Evolutionary conservation across 805 yeast genomes (phyloP).

Genomic region (Pichia insulana): DNA sequence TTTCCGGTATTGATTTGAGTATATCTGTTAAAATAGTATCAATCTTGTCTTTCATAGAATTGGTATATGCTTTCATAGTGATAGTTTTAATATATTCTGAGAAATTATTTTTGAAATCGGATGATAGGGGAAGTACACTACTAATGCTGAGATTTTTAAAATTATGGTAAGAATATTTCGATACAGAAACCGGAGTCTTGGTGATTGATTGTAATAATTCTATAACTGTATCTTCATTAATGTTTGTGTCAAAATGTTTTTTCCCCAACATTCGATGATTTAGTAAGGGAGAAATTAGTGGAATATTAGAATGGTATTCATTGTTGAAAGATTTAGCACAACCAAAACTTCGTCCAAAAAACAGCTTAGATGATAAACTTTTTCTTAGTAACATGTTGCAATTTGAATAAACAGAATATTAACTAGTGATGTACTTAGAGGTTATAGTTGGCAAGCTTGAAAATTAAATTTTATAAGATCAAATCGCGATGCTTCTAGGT

Average conservation of each 20-base stretch:
- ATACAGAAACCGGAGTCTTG: slow-evolving; percentile 14
- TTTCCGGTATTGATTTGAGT: slow-evolving; percentile 11
- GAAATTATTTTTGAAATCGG: slow-evolving; percentile 6
- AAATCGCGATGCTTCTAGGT: no score
- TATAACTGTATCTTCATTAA: slow-evolving; percentile 17
- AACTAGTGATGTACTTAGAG: no score
- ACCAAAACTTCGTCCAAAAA: no score
- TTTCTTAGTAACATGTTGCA: no score
- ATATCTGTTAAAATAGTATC: slow-evolving; percentile 12
- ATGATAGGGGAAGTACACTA: slow-evolving; percentile 15
- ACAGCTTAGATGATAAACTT: no score
- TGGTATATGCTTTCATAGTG: neutral
- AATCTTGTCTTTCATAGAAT: slow-evolving; percentile 4
- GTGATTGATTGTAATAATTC: slow-evolving; percentile 18
- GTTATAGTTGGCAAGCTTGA: no score
- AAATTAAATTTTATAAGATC: no score
- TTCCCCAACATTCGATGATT: slow-evolving; percentile 7
- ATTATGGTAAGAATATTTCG: slow-evolving; percentile 17
- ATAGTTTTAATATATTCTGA: slow-evolving; percentile 7
- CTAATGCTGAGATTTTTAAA: slow-evolving; percentile 15
- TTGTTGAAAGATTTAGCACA: neutral
- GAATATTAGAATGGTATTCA: neutral
- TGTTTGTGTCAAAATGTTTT: slow-evolving; percentile 5
- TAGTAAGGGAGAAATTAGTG: slow-evolving; percentile 6
- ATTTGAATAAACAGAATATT: no score